These are phyloP conservation scores for Ceratobasidium sp. DNA, from an alignment of 1,284 basidiomycete genomes.

Conservation along the genomic window DNA sequence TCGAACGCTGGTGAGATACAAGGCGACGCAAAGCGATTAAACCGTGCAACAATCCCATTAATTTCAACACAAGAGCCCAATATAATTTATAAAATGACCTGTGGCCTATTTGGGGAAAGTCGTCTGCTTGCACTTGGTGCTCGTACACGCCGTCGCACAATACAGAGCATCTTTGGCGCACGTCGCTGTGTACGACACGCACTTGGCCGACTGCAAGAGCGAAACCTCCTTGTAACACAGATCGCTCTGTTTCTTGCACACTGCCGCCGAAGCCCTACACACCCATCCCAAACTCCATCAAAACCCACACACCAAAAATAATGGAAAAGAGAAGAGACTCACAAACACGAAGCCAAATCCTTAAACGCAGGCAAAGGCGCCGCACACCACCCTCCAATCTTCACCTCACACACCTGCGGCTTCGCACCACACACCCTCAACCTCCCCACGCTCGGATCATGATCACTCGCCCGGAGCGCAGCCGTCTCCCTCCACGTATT, in stretches of 20 bases:
- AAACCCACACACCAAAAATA: background rate
- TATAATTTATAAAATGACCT: too few species aligned
- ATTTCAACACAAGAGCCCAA: too few species aligned
- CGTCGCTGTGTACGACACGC: conserved; percentile 43
- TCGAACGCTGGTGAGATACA: too few species aligned
- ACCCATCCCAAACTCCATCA: background rate
- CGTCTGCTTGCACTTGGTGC: conserved; percentile 25
- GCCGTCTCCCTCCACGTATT: conserved; percentile 69
- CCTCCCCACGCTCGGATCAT: conserved; percentile 70
- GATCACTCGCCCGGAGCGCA: conserved; percentile 65
- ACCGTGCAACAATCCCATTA: too few species aligned
- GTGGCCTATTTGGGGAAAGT: conserved; percentile 20
- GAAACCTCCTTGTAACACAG: conserved; percentile 44
- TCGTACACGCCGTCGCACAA: conserved; percentile 23
- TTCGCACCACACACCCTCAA: conserved; percentile 61
- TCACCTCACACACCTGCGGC: conserved; percentile 38
- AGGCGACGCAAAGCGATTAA: too few species aligned
- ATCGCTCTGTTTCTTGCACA: conserved; percentile 47
- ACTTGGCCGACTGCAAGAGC: conserved; percentile 39
- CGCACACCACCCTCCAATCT: conserved; percentile 47
- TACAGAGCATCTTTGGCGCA: conserved; percentile 41
- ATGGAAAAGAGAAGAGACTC: conserved; percentile 10
- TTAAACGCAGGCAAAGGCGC: conserved; percentile 46
- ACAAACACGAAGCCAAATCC: conserved; percentile 44
- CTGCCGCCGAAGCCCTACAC: conserved; percentile 41